Base-by-base conservation (phyloP, 2,329 filamentous ascomycete species). In the Ceratocystis variospora region DNA sequence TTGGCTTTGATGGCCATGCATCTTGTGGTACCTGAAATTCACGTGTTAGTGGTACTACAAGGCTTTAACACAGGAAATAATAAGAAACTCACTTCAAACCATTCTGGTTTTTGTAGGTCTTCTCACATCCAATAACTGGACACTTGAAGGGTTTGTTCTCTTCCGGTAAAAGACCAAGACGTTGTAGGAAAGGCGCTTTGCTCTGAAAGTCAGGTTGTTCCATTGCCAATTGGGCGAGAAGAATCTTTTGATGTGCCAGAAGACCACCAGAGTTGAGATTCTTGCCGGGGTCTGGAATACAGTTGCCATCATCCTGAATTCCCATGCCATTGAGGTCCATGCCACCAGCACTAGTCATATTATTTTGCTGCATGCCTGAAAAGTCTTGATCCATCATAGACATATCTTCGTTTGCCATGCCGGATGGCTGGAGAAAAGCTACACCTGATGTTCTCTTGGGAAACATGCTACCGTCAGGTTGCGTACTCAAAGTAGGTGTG, bases 81-180 rank as follows among this genome's bases (percentile, higher is more conserved):
- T 53, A 15, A 25, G 19, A 10, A 53, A 78, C 79, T 71, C 90
- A 99, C 83, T 97, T 99, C 66, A 99, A 81, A 62, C 94, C 94
- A 71, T 99, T 99, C 75, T 97, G 94, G 75, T 99, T 99, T 81
- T 99, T 99, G 79, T 99, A 99, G 0, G 94, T 93, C 80, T 99
- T 99, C 76, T 97, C 94, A 73, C 94, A 99, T 5, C 94, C 94
- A 74, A 99, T 96, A 63, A 99, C 94, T 1, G 94, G 94, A 73
- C 94, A 99, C 74, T 92, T 89, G 81, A 96, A 99, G 0, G 94
- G 94, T 77, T 97, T 99, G 72, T 95, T 90, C 74, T 99, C 93
- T 74, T 97, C 93, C 17, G 87, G 87, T 74, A 87, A 78, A n/a
- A 79, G 80, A 41, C 81, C 81, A 65, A 84, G 78, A 62, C 82